Evolutionary conservation across 352 stramenopile genomes (phyloP).

Genomic region (Phytophthora fragariae): DNA sequence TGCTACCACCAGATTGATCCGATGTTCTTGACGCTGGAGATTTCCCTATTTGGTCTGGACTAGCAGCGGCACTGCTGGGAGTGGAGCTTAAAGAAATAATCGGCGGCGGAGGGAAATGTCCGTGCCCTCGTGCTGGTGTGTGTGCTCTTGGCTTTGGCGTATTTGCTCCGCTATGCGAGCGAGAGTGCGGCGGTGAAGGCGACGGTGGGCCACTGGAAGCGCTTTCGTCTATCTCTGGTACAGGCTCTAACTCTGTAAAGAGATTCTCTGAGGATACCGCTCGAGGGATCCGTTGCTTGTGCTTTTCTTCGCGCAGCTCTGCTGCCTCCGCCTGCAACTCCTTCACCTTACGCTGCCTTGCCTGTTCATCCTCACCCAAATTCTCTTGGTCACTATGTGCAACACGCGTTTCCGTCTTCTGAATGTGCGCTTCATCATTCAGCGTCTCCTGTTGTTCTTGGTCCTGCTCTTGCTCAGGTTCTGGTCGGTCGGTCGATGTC

Average conservation of each 20-base stretch:
- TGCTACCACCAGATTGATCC: conserved; percentile 27
- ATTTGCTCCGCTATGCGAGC: conserved; percentile 35
- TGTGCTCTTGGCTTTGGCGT: conserved; percentile 26
- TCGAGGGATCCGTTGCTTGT: conserved; percentile 31
- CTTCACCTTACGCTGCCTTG: conserved; percentile 29
- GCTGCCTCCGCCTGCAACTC: conserved; percentile 17
- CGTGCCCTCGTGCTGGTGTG: conserved; percentile 17
- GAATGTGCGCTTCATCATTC: background rate
- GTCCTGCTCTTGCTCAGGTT: conserved; percentile 42
- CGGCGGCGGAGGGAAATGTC: conserved; percentile 28
- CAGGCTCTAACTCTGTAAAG: conserved; percentile 52
- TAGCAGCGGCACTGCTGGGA: conserved; percentile 37
- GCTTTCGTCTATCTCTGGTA: conserved; percentile 64
- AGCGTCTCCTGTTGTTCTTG: conserved; percentile 34
- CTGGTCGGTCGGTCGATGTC: conserved; percentile 23
- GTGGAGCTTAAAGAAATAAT: conserved; percentile 38
- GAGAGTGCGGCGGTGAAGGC: conserved; percentile 36
- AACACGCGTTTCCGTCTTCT: conserved; percentile 13
- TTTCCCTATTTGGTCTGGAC: conserved; percentile 25
- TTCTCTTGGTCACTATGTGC: conserved; percentile 16
- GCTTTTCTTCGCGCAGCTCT: conserved; percentile 35
- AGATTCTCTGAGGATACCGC: conserved; percentile 38
- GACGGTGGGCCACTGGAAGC: conserved; percentile 38
- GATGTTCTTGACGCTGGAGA: conserved; percentile 30
- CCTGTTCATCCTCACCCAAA: conserved; percentile 20